Percentiles rank a stretch among this genome's conserved stretches.
phyloP scores from a whole-genome alignment of 148 eudicot genomes.

The Salicornia ramosissima region DNA sequence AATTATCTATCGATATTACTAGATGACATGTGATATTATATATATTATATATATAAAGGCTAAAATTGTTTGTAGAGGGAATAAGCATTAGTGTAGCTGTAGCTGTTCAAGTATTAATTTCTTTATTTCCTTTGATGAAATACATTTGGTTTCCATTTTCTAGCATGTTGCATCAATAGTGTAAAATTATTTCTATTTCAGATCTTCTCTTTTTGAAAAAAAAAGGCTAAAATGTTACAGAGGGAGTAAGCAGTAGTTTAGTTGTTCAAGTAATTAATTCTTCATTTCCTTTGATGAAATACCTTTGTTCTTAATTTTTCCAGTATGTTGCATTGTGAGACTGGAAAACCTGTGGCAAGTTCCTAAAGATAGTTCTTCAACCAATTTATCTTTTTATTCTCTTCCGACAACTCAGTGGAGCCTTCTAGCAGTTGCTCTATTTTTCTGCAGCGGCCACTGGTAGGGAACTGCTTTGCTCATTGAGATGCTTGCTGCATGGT shows the following conservation, averaged over 20 bases:
- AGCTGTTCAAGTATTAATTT: not conserved
- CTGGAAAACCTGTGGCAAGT: slow-evolving; percentile 47
- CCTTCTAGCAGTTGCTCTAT: slow-evolving; percentile 67
- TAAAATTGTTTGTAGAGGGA: not conserved
- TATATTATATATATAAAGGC: no score
- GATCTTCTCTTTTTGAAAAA: no score
- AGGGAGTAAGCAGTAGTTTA: not conserved
- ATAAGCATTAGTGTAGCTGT: not conserved
- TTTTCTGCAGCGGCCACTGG: slow-evolving; percentile 97
- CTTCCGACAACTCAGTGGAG: slow-evolving; percentile 87
- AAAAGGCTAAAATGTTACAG: not conserved
- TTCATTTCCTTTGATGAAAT: not conserved
- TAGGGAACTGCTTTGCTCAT: slow-evolving; percentile 27
- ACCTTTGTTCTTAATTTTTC: slow-evolving; percentile 10
- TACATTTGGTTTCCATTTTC: slow-evolving; percentile 10
- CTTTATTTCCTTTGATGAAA: not conserved
- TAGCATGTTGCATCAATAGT: slow-evolving; percentile 92
- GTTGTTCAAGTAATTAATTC: no score
- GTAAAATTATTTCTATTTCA: no score
- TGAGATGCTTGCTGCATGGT: not conserved
- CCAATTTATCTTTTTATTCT: slow-evolving; percentile 38
- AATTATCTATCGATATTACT: not conserved
- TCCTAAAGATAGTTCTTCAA: slow-evolving; percentile 24
- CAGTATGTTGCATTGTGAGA: slow-evolving; percentile 75
- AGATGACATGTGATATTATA: not conserved